These are phyloP conservation scores for Sclerotinia trifoliorum DNA, from an alignment of 2,329 filamentous ascomycete species.

Conservation along the genomic window DNA sequence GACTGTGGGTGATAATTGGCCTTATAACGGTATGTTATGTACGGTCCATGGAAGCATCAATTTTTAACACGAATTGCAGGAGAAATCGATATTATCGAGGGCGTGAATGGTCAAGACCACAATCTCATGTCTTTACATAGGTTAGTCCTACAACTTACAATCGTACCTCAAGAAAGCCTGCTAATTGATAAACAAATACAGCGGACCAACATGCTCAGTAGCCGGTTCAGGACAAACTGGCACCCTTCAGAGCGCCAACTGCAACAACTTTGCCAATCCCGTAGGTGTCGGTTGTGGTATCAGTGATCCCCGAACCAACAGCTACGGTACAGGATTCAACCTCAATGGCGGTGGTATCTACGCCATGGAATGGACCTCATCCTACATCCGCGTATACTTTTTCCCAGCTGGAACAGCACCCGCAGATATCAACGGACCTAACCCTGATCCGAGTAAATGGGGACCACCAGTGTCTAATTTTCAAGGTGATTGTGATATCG, in stretches of 20 bases:
- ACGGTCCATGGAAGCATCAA: rapidly evolving
- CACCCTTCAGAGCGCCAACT: slow-evolving; percentile 12
- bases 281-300: slow-evolving; percentile 25
- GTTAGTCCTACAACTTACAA: background rate
- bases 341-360: slow-evolving; percentile 62
- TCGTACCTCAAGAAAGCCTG: rapidly evolving
- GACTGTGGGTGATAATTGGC: slow-evolving; percentile 18
- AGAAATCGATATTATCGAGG: slow-evolving; percentile 19
- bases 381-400: slow-evolving; percentile 65
- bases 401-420: slow-evolving; percentile 65
- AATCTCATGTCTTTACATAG: slow-evolving; percentile 20
- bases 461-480: slow-evolving; percentile 59
- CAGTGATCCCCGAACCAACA: slow-evolving; percentile 28
- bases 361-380: slow-evolving; percentile 65
- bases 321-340: slow-evolving; percentile 65
- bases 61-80: background rate
- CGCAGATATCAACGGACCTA: slow-evolving; percentile 58
- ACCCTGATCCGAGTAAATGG: slow-evolving; percentile 66
- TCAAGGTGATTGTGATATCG: slow-evolving; percentile 68
- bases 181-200: background rate
- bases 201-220: slow-evolving; percentile 8
- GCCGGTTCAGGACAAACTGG: background rate
- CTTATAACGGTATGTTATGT: slow-evolving; percentile 22
- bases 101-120: background rate
- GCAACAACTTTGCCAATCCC: slow-evolving; percentile 2